These are phyloP conservation scores for Aspergillus hortae DNA, from an alignment of 2,329 filamentous ascomycete species.

Conservation along the genomic window DNA sequence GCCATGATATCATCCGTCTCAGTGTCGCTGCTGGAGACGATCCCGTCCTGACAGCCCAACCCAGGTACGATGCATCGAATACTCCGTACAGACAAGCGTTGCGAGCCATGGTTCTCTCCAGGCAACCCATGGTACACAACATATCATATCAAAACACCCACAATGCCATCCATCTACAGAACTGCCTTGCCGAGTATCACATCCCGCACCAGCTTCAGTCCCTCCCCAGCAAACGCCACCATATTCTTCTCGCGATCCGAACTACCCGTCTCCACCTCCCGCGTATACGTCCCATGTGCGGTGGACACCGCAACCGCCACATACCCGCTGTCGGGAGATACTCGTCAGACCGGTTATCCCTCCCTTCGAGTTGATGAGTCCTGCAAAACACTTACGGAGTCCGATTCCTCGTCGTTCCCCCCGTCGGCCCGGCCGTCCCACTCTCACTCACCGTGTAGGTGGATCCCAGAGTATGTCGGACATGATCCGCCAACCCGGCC, in stretches of 20 bases:
- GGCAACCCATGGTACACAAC: not conserved
- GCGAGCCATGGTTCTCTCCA: not conserved
- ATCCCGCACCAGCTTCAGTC: conserved; percentile 54
- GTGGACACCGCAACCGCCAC: conserved; percentile 60
- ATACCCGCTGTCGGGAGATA: conserved; percentile 48
- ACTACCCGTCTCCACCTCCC: conserved; percentile 56
- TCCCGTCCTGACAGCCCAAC: not conserved
- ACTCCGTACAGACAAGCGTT: too few relatives aligned
- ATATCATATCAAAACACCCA: not conserved
- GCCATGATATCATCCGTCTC: too few relatives aligned
- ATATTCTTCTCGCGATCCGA: conserved; percentile 59
- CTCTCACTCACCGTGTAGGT: conserved; percentile 59
- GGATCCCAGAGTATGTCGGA: conserved; percentile 51
- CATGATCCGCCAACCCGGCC: conserved; percentile 53
- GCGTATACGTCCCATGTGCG: conserved; percentile 49
- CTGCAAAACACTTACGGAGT: conserved; percentile 45
- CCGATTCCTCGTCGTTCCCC: conserved; percentile 54
- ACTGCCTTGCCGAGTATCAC: conserved; percentile 42
- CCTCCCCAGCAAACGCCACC: conserved; percentile 59
- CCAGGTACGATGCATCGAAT: not conserved
- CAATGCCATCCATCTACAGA: not conserved
- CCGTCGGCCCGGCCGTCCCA: conserved; percentile 63
- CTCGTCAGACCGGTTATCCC: not conserved
- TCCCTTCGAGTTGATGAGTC: not conserved
- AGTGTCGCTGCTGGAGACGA: too few relatives aligned